Evolutionary conservation across 805 yeast species (phyloP).

Genomic region (Candida insectorum): DNA sequence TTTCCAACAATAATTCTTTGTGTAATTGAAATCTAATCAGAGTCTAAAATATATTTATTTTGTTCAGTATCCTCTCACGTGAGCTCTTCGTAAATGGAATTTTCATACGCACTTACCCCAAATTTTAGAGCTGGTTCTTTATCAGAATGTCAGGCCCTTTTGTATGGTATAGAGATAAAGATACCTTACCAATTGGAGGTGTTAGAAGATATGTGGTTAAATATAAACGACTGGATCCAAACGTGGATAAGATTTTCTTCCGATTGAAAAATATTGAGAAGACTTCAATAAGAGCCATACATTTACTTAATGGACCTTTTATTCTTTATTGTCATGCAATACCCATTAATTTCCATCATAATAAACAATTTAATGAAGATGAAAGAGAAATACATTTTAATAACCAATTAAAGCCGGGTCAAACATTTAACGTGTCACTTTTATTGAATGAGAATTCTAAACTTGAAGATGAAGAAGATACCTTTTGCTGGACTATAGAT

Average conservation of each 20-base stretch:
- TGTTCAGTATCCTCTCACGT: too few species aligned
- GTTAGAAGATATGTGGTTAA: constrained; percentile 31
- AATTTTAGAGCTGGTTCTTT: too few species aligned
- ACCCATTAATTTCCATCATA: constrained; percentile 31
- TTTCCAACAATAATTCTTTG: constrained; percentile 32
- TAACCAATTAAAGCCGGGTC: constrained; percentile 63
- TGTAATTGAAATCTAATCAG: too few species aligned
- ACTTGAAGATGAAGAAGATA: constrained; percentile 3
- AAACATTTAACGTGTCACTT: constrained; percentile 57
- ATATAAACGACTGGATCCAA: constrained; percentile 19
- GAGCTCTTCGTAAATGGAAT: too few species aligned
- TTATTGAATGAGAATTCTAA: constrained; percentile 45
- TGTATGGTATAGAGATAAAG: constrained; percentile 37
- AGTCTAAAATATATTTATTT: too few species aligned
- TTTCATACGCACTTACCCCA: too few species aligned
- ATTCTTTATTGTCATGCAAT: constrained; percentile 42
- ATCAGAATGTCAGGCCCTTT: too few species aligned
- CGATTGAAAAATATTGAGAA: constrained; percentile 39
- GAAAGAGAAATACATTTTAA: constrained; percentile 33
- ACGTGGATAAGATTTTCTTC: constrained; percentile 22
- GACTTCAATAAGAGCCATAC: constrained; percentile 37
- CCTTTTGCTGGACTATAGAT: constrained; percentile 36
- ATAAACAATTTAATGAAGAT: constrained; percentile 17
- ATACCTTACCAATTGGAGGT: constrained; percentile 33
- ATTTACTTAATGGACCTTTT: constrained; percentile 41